These are phyloP conservation scores for Petasospora rhodanensis DNA, from an alignment of 1,139 yeast species.

Conservation along the genomic window DNA sequence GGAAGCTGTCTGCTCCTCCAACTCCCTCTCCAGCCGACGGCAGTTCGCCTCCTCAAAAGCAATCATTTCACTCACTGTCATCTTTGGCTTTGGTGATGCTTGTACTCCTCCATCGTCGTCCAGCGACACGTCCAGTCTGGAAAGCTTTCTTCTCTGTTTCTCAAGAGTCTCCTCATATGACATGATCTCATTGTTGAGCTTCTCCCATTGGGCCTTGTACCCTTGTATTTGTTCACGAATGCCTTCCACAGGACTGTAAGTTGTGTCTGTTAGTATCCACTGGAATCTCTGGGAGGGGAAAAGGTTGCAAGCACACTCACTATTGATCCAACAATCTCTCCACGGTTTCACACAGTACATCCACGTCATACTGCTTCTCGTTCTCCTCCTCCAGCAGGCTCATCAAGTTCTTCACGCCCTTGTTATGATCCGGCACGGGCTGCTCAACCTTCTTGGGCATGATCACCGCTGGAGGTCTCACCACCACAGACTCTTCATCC, in stretches of 20 bases:
- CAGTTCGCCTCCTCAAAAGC: conserved; percentile 29
- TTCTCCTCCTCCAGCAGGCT: conserved; percentile 20
- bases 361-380: conserved; percentile 27
- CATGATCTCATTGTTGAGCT: conserved; percentile 25
- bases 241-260: conserved; percentile 27
- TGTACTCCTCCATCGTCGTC: conserved; percentile 13
- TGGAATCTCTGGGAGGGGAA: background rate
- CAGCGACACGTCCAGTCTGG: conserved; percentile 17
- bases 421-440: conserved; percentile 12
- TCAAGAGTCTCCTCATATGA: conserved; percentile 31
- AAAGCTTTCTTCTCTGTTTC: conserved; percentile 26
- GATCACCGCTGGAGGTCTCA: conserved; percentile 20
- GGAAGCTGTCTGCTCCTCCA: conserved; percentile 11
- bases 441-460: conserved; percentile 17
- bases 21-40: conserved; percentile 25
- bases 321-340: conserved; percentile 27
- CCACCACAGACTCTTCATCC: conserved; percentile 6
- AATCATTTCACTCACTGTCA: conserved; percentile 20
- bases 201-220: conserved; percentile 21
- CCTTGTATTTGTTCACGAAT: conserved; percentile 24
- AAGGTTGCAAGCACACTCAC: conserved; percentile 9
- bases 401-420: conserved; percentile 23
- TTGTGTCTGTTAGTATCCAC: conserved; percentile 2
- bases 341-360: conserved; percentile 29
- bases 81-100: background rate